Percentiles rank a stretch among this genome's conserved stretches.
Conservation (phyloP, 768 basidiomycete genomes). For the Asterophora parasitica region DNA sequence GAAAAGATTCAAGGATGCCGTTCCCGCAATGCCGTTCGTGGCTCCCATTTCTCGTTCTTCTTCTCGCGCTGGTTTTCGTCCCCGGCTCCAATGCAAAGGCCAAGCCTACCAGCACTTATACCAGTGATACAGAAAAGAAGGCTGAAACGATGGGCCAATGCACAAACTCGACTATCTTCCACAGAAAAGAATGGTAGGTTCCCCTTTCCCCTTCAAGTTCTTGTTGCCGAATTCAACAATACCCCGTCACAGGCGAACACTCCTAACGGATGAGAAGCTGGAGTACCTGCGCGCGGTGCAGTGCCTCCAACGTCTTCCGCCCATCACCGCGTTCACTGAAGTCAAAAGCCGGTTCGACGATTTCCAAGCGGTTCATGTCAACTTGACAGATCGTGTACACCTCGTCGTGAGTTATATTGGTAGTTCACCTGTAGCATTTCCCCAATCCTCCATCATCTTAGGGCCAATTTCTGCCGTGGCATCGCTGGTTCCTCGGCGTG, state of each 20-base stretch:
- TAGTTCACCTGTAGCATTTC: background rate
- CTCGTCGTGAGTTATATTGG: constrained; percentile 24
- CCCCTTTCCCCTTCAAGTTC: too few relatives aligned
- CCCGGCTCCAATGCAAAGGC: too few relatives aligned
- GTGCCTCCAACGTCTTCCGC: constrained; percentile 29
- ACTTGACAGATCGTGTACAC: constrained; percentile 25
- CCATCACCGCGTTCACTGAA: constrained; percentile 16
- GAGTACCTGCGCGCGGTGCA: constrained; percentile 29
- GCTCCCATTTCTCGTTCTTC: too few relatives aligned
- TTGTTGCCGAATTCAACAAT: too few relatives aligned
- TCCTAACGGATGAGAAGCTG: constrained; percentile 21
- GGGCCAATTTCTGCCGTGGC: constrained; percentile 26
- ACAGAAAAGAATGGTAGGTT: too few relatives aligned
- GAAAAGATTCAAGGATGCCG: too few relatives aligned
- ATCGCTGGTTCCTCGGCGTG: constrained; percentile 19
- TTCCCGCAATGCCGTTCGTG: too few relatives aligned
- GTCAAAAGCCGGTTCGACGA: constrained; percentile 35
- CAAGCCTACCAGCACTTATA: too few relatives aligned
- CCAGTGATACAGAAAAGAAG: too few relatives aligned
- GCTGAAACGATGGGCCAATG: too few relatives aligned
- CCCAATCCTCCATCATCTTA: background rate
- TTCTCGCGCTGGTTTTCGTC: too few relatives aligned
- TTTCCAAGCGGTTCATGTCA: constrained; percentile 33
- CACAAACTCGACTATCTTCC: too few relatives aligned
- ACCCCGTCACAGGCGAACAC: constrained; percentile 1